phyloP scores from a whole-genome alignment of 2,329 filamentous ascomycete species.

The Talaromyces funiculosus region DNA sequence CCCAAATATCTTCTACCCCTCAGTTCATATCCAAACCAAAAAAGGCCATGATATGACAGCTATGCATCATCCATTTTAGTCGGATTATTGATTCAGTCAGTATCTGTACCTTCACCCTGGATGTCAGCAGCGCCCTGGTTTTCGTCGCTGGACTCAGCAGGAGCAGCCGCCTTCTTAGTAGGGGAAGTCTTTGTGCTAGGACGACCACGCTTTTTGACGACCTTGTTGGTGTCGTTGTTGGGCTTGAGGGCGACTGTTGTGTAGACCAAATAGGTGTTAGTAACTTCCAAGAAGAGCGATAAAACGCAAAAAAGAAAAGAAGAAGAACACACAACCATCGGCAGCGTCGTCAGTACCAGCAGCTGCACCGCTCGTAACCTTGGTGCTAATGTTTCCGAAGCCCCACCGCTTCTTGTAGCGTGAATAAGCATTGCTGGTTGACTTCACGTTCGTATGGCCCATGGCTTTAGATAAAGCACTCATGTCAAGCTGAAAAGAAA shows the following conservation, averaged over 20 bases:
- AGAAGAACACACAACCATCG: not conserved
- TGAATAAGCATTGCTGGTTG: slow-evolving; percentile 1
- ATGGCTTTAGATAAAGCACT: not conserved
- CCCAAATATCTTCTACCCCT: not conserved
- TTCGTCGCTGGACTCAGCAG: not conserved
- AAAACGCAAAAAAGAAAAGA: not conserved
- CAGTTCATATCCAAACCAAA: not conserved
- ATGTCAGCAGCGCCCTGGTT: not conserved
- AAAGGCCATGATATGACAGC: too few species aligned
- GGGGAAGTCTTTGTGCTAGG: not conserved
- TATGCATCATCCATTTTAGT: too few species aligned
- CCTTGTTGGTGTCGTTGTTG: not conserved
- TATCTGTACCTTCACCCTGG: not conserved
- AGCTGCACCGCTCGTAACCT: not conserved
- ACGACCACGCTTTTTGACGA: slow-evolving; percentile 9
- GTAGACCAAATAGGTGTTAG: not conserved
- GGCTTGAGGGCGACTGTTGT: not conserved
- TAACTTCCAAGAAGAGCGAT: not conserved
- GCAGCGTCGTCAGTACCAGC: not conserved
- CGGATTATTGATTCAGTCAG: not conserved
- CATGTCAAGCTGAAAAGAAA: not conserved
- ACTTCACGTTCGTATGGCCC: slow-evolving; percentile 11
- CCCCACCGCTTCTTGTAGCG: slow-evolving; percentile 10
- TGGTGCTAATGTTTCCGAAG: not conserved
- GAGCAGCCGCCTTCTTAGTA: not conserved